phyloP scores from a whole-genome alignment of 495 filamentous ascomycete species.

The Margaritispora aquatica region DNA sequence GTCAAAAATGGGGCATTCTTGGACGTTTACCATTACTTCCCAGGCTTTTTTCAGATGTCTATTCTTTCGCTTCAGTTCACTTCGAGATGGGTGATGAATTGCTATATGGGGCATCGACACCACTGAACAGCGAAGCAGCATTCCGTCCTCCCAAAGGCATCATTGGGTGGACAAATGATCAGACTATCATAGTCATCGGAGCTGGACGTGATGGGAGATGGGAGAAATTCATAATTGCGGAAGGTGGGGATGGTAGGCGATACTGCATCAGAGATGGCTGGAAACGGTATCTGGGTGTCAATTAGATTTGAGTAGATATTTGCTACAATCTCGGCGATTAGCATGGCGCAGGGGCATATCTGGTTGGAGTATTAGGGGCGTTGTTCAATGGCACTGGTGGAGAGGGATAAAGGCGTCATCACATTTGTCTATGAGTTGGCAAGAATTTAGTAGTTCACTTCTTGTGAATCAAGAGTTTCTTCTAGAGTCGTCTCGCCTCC shows the following conservation, averaged over 20 bases:
- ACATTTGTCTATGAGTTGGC: background rate
- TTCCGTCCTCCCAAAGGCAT: conserved; percentile 64
- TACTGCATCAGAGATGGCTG: conserved; percentile 65
- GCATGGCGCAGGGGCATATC: conserved; percentile 15
- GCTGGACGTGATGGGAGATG: conserved; percentile 74
- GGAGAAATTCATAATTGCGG: conserved; percentile 71
- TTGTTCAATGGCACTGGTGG: no score
- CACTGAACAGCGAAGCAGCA: conserved; percentile 35
- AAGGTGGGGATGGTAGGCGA: conserved; percentile 56
- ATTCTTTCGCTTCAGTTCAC: conserved; percentile 65
- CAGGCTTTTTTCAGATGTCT: conserved; percentile 75
- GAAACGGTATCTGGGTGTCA: conserved; percentile 66
- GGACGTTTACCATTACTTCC: conserved; percentile 74
- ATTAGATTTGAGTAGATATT: conserved; percentile 5
- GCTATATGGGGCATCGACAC: conserved; percentile 28
- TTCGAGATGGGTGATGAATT: conserved; percentile 77
- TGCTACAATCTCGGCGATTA: conserved; percentile 1
- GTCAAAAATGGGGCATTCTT: conserved; percentile 74
- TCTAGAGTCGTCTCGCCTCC: conserved; percentile 15
- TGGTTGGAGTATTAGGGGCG: background rate
- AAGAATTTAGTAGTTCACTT: conserved; percentile 5
- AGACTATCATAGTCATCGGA: conserved; percentile 67
- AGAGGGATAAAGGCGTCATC: no score
- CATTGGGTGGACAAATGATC: conserved; percentile 68
- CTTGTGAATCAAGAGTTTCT: conserved; percentile 18